A percentile compares a stretch with the other conserved stretches of the same genome.
Conservation (phyloP, 2,329 filamentous ascomycete genomes). For the Penicillium sp. region DNA sequence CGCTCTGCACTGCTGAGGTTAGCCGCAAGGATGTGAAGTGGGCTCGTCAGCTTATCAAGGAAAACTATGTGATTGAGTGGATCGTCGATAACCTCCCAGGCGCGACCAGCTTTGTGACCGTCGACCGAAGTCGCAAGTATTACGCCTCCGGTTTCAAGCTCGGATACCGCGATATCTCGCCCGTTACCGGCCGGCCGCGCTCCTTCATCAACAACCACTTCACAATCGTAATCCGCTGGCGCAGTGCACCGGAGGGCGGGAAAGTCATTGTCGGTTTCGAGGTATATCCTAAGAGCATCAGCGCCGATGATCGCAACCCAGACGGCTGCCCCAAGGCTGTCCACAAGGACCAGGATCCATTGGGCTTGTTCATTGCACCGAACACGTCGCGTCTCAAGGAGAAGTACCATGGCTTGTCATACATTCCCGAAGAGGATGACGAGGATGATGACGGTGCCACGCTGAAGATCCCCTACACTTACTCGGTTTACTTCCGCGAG, state of each 20-base stretch:
- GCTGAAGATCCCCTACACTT: slow-evolving; percentile 74
- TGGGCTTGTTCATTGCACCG: slow-evolving; percentile 64
- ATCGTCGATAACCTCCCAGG: slow-evolving; percentile 88
- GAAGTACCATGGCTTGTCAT: slow-evolving; percentile 56
- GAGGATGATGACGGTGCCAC: slow-evolving; percentile 61
- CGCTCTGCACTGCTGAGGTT: slow-evolving; percentile 66
- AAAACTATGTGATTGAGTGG: slow-evolving; percentile 86
- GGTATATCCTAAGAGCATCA: slow-evolving; percentile 81
- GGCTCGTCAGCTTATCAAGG: slow-evolving; percentile 65
- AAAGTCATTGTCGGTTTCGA: slow-evolving; percentile 86
- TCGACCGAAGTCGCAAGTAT: slow-evolving; percentile 78
- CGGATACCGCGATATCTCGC: slow-evolving; percentile 65
- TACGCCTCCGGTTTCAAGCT: slow-evolving; percentile 88
- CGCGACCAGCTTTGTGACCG: slow-evolving; percentile 80
- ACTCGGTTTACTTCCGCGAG: slow-evolving; percentile 85
- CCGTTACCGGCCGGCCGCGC: slow-evolving; percentile 54
- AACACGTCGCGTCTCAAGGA: slow-evolving; percentile 55
- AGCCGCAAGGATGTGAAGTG: slow-evolving; percentile 60
- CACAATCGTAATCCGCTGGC: slow-evolving; percentile 75
- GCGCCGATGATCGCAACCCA: slow-evolving; percentile 55
- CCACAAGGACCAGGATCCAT: slow-evolving; percentile 56
- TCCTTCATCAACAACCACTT: slow-evolving; percentile 85
- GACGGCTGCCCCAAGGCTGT: slow-evolving; percentile 65
- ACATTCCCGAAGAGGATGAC: slow-evolving; percentile 52
- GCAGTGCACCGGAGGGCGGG: slow-evolving; percentile 64